Percentiles rank a stretch among this genome's conserved stretches.
Evolutionary conservation across 73 alveolate species (phyloP).

Genomic region (Paramecium bursaria): DNA sequence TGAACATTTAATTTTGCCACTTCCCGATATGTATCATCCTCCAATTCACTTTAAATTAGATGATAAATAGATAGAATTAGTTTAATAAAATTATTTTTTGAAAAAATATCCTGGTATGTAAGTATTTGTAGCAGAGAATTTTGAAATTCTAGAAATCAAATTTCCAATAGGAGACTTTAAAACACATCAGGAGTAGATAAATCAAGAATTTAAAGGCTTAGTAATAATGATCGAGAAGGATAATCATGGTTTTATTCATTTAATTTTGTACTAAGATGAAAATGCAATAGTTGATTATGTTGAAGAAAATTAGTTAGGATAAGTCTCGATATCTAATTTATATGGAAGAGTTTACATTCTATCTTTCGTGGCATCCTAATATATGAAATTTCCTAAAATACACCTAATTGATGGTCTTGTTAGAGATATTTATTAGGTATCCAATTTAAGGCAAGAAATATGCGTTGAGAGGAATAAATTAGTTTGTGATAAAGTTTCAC

Average conservation of each 20-base stretch:
- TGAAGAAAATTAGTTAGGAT: slow-evolving; percentile 37
- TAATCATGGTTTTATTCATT: slow-evolving; percentile 43
- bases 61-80: not conserved
- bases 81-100: not conserved
- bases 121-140: slow-evolving; percentile 31
- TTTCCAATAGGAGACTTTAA: slow-evolving; percentile 17
- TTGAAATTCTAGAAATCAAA: slow-evolving; percentile 42
- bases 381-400: not conserved
- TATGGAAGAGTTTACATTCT: slow-evolving; percentile 1
- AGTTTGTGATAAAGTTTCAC: not conserved
- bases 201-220: slow-evolving; percentile 10
- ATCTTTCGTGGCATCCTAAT: slow-evolving; percentile 35
- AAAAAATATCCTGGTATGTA: slow-evolving; percentile 49
- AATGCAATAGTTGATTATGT: slow-evolving; percentile 12
- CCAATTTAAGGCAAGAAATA: not conserved
- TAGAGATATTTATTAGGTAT: not conserved
- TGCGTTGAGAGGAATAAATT: not conserved
- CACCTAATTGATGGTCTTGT: slow-evolving; percentile 9
- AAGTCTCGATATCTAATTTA: not conserved
- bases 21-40: slow-evolving; percentile 59
- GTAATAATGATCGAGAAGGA: not conserved
- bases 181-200: not conserved
- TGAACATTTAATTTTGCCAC: slow-evolving; percentile 19
- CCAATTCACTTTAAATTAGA: slow-evolving; percentile 37
- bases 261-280: not conserved